phyloP scores from a whole-genome alignment of 768 basidiomycete genomes.

The Leccinum pellstonianum region DNA sequence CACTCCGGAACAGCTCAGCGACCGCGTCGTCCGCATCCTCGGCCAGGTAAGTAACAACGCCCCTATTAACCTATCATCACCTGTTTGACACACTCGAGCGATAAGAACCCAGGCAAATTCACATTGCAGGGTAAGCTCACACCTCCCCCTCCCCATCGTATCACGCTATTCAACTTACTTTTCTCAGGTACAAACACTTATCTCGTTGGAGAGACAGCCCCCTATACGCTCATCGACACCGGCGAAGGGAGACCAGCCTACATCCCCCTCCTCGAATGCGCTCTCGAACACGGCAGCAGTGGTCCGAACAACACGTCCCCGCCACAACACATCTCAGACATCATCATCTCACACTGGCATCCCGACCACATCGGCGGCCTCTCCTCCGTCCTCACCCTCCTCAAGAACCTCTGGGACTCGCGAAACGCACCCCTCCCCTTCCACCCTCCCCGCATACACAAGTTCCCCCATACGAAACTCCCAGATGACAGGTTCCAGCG shows the following conservation, averaged over 20 bases:
- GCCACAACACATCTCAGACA: constrained; percentile 67
- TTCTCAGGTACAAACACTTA: constrained; percentile 89
- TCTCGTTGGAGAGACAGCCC: constrained; percentile 65
- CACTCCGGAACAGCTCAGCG: constrained; percentile 52
- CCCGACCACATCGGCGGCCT: constrained; percentile 83
- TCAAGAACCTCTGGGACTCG: constrained; percentile 61
- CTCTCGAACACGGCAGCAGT: constrained; percentile 46
- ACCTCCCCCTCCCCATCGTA: too few species aligned
- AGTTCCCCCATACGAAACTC: constrained; percentile 49
- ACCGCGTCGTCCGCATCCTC: constrained; percentile 63
- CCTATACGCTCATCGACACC: constrained; percentile 81
- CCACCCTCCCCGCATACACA: constrained; percentile 72
- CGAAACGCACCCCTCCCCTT: constrained; percentile 47
- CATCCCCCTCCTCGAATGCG: constrained; percentile 60
- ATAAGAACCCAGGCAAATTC: constrained; percentile 84
- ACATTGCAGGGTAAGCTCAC: constrained; percentile 69
- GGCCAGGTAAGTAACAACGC: constrained; percentile 57
- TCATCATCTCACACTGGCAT: constrained; percentile 91
- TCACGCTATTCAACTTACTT: too few species aligned
- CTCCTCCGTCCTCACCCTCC: constrained; percentile 61
- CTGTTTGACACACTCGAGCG: constrained; percentile 1
- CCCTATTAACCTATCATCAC: neutral
- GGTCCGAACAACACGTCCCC: neutral
- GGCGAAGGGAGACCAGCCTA: constrained; percentile 74
- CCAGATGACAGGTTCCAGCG: constrained; percentile 35